phyloP scores from a whole-genome alignment of 2,329 filamentous ascomycete species.

The Zymoseptoria ardabiliae region DNA sequence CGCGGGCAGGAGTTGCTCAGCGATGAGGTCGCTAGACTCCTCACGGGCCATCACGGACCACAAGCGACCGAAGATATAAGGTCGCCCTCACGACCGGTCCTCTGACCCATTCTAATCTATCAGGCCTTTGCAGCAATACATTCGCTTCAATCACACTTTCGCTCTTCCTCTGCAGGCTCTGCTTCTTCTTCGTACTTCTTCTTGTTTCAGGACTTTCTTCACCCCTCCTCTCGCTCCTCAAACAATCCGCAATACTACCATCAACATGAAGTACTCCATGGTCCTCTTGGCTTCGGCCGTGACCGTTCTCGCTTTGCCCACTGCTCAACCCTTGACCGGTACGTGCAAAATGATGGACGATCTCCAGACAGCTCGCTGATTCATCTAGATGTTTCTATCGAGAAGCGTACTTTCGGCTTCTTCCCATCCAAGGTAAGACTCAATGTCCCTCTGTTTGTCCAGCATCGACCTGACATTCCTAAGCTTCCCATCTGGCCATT shows the following conservation, averaged over 20 bases:
- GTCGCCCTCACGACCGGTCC: no score
- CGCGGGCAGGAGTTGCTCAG: not conserved
- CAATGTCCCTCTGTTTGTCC: no score
- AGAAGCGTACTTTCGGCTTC: not conserved
- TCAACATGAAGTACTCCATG: not conserved
- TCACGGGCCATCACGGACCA: not conserved
- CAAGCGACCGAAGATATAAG: not conserved
- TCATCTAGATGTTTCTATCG: not conserved
- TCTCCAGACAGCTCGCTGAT: not conserved
- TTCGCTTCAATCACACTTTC: not conserved
- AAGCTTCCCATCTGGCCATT: no score
- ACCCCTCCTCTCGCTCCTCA: no score
- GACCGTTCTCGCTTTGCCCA: not conserved
- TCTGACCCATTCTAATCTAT: not conserved
- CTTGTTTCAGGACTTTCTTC: no score
- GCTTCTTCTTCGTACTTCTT: not conserved
- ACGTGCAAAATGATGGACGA: not conserved
- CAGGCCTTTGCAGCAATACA: not conserved
- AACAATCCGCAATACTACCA: not conserved
- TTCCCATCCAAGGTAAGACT: not conserved
- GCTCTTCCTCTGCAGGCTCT: not conserved
- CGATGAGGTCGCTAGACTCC: not conserved
- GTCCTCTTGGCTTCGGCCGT: not conserved
- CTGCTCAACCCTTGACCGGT: not conserved
- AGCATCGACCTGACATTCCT: no score